A percentile compares a stretch with the other conserved stretches of the same genome.
phyloP scores from a whole-genome alignment of 345 rosid genomes.

The Gossypium rotundifolium region DNA sequence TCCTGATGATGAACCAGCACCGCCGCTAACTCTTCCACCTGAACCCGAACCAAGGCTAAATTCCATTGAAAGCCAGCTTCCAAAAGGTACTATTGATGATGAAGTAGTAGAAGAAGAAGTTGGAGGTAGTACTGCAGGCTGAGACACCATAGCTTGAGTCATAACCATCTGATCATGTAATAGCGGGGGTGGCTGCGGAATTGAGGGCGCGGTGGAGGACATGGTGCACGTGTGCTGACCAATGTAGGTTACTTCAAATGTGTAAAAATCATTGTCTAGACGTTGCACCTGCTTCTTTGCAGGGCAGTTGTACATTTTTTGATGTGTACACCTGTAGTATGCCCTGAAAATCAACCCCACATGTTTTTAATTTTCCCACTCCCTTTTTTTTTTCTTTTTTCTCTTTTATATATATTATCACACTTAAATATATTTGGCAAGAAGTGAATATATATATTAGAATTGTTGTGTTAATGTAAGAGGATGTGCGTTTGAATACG shows the following conservation, averaged over 20 bases:
- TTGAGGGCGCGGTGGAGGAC: conserved; percentile 49
- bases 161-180: neutral
- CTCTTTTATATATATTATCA: too few species aligned
- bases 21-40: conserved; percentile 1
- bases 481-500: fast-evolving
- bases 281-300: conserved; percentile 94
- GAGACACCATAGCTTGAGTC: conserved; percentile 6
- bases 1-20: conserved; percentile 7
- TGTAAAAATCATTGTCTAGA: conserved; percentile 53
- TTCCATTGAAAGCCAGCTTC: conserved; percentile 31
- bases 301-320: conserved; percentile 64
- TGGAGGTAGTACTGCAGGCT: neutral
- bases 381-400: neutral
- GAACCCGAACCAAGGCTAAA: conserved; percentile 15
- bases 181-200: conserved; percentile 1
- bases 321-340: conserved; percentile 83
- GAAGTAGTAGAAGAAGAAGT: neutral
- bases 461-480: too few species aligned
- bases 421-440: too few species aligned
- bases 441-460: too few species aligned
- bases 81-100: neutral
- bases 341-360: conserved; percentile 38
- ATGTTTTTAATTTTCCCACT: neutral
- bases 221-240: conserved; percentile 71
- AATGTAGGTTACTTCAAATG: conserved; percentile 54